A percentile compares a stretch with the other conserved stretches of the same genome.
Evolutionary conservation across 2,329 filamentous ascomycete species (phyloP).

Genomic region (Hirsutella rhossiliensis): DNA sequence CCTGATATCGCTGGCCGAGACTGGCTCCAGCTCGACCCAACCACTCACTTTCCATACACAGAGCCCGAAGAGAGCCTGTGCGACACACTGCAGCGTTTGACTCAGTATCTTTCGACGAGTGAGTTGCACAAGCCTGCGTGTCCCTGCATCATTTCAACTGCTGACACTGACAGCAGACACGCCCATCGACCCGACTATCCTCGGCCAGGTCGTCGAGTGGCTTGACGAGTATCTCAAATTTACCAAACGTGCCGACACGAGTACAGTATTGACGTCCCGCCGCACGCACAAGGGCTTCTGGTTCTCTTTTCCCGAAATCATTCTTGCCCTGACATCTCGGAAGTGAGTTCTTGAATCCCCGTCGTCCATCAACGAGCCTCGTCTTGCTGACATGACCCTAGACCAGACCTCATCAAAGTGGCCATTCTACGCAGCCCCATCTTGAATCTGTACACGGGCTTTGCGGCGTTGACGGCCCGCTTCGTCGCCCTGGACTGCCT

Average conservation of each 20-base stretch:
- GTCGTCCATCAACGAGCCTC: not conserved
- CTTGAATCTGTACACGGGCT: conserved; percentile 24
- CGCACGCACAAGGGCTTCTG: conserved; percentile 36
- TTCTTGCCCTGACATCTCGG: conserved; percentile 20
- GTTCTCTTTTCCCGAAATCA: conserved; percentile 36
- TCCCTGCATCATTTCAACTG: not conserved
- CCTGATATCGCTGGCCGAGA: conserved; percentile 11
- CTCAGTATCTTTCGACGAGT: conserved; percentile 23
- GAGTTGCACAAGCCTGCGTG: conserved; percentile 2
- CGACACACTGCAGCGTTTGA: conserved; percentile 22
- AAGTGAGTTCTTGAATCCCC: conserved; percentile 24
- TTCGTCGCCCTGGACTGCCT: conserved; percentile 37
- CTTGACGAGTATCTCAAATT: conserved; percentile 34
- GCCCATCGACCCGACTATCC: conserved; percentile 28
- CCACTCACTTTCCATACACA: conserved; percentile 33
- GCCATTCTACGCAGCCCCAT: conserved; percentile 2
- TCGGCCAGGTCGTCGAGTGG: conserved; percentile 36
- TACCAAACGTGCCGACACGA: conserved; percentile 19
- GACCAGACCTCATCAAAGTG: conserved; percentile 1
- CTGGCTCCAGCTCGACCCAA: conserved; percentile 24
- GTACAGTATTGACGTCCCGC: conserved; percentile 29
- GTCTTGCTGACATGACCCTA: not conserved
- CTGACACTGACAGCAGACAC: conserved; percentile 24
- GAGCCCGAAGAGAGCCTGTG: conserved; percentile 17
- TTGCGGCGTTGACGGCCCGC: conserved; percentile 37